Evolutionary conservation across 1,284 basidiomycete genomes (phyloP), one percentile per base, ranked within the genome.

Genomic region (Cystobasidium slooffiae): DNA sequence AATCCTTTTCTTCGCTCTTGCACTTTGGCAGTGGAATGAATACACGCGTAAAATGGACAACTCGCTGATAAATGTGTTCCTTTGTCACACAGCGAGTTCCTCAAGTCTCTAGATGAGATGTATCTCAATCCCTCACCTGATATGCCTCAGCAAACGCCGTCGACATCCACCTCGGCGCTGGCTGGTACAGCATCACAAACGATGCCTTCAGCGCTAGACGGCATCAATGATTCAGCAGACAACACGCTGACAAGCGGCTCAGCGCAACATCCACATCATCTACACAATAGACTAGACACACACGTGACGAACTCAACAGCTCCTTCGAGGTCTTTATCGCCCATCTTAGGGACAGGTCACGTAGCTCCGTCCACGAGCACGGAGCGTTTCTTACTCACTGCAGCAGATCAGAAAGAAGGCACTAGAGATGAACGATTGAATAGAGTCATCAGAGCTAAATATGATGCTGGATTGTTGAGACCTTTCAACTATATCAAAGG

Each of bases 401-500:
- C 96, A 0, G 96, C 96, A 0, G 95, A 98, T 82, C 95, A 97
- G 81, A 92, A 92, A 59, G 88, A 91, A 12, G 95, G 95, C 0
- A 91, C 93, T 14, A 86, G 95, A 47, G 92, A 96, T 77, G 92
- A 97, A 78, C 89, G 95, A 0, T 84, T 99, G 51, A 91, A 91
- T 75, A 87, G 92, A 75, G 96, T 99, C 77, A 98, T 98, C 79
- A 89, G 92, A 77, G 94, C 92, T 80, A 98, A 98, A 83, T 97
- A 97, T 83, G 95, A 98, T 81, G 96, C 95, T 0, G 96, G 95
- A 0, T 82, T 99, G 53, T 84, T 98, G 75, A 93, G 93, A 80
- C 96, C 96, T 0, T 97, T 97, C 81, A 96, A 98, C 83, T 97
- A 97, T 81, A 93, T 96, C 75, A 94, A 93, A 80, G 94, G 94